Conservation (phyloP, 306 rosid species). For the Cucurbita moschata region DNA sequence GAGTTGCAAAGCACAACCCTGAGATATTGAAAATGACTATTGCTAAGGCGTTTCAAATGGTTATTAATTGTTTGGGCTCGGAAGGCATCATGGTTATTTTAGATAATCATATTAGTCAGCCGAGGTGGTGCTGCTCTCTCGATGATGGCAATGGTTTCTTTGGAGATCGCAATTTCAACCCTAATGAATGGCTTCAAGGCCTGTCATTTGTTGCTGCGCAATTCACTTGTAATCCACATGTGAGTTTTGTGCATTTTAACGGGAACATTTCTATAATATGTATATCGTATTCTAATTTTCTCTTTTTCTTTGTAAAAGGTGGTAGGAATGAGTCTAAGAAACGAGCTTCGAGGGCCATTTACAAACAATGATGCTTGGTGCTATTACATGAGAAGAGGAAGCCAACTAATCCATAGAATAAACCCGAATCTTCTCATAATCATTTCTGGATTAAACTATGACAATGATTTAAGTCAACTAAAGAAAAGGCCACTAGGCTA, state of each 20-base stretch:
- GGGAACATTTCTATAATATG: too few relatives aligned
- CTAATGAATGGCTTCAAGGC: conserved; percentile 36
- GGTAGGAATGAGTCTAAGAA: conserved; percentile 28
- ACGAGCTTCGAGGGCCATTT: conserved; percentile 26
- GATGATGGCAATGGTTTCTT: conserved; percentile 49
- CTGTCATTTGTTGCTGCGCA: conserved; percentile 22
- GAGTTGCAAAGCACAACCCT: conserved; percentile 22
- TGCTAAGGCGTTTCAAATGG: conserved; percentile 14
- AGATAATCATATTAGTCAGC: conserved; percentile 45
- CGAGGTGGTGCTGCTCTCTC: conserved; percentile 39
- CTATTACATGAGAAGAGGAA: conserved; percentile 25
- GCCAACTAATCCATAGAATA: conserved; percentile 12
- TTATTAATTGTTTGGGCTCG: conserved; percentile 19
- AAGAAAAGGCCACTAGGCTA: conserved; percentile 11
- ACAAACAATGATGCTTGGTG: conserved; percentile 25
- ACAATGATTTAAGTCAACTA: conserved; percentile 18
- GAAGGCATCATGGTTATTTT: conserved; percentile 24
- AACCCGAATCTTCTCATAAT: conserved; percentile 17
- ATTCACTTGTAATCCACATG: conserved; percentile 15
- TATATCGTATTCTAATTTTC: too few relatives aligned
- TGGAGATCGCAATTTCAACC: conserved; percentile 29
- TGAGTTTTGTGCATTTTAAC: not conserved
- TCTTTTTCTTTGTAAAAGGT: conserved; percentile 10
- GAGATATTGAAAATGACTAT: conserved; percentile 19
- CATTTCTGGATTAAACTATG: conserved; percentile 23